phyloP scores from a whole-genome alignment of 1,284 basidiomycete genomes.

The Tranzscheliella williamsii region DNA sequence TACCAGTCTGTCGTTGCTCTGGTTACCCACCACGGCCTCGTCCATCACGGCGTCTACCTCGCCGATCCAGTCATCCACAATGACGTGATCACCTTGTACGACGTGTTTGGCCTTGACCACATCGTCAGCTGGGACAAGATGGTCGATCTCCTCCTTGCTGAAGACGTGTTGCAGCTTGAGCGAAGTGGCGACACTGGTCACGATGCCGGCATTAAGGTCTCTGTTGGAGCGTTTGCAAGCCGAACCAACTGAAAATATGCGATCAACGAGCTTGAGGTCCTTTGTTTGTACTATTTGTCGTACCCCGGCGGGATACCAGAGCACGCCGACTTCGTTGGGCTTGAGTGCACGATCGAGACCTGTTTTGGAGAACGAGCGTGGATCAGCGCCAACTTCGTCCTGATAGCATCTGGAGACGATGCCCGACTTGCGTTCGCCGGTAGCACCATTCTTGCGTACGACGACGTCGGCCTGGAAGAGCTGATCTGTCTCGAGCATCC shows the following conservation, averaged over 20 bases:
- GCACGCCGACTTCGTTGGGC: constrained; percentile 80
- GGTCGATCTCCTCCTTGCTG: constrained; percentile 68
- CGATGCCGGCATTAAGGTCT: constrained; percentile 76
- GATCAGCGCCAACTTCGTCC: constrained; percentile 20
- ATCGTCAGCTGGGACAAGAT: constrained; percentile 70
- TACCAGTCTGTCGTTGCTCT: constrained; percentile 63
- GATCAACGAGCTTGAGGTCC: constrained; percentile 74
- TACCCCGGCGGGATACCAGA: constrained; percentile 68
- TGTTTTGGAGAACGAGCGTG: constrained; percentile 9
- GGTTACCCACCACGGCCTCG: constrained; percentile 70
- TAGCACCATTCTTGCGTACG: constrained; percentile 20
- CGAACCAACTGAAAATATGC: constrained; percentile 77
- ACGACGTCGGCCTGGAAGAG: constrained; percentile 24
- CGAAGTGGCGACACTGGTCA: constrained; percentile 69
- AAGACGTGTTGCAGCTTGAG: constrained; percentile 77
- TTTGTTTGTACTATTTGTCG: constrained; percentile 67
- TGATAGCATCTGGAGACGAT: constrained; percentile 38
- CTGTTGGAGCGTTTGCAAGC: constrained; percentile 78
- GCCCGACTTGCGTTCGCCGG: constrained; percentile 24
- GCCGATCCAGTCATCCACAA: constrained; percentile 83
- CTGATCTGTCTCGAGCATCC: neutral
- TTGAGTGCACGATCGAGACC: constrained; percentile 72
- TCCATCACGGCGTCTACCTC: constrained; percentile 75
- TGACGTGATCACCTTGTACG: constrained; percentile 64
- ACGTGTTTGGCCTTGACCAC: constrained; percentile 60